Percentiles rank a stretch among this genome's conserved stretches.
phyloP scores from a whole-genome alignment of 2,329 filamentous ascomycete genomes.

The Ophiostoma himal-ulmi region DNA sequence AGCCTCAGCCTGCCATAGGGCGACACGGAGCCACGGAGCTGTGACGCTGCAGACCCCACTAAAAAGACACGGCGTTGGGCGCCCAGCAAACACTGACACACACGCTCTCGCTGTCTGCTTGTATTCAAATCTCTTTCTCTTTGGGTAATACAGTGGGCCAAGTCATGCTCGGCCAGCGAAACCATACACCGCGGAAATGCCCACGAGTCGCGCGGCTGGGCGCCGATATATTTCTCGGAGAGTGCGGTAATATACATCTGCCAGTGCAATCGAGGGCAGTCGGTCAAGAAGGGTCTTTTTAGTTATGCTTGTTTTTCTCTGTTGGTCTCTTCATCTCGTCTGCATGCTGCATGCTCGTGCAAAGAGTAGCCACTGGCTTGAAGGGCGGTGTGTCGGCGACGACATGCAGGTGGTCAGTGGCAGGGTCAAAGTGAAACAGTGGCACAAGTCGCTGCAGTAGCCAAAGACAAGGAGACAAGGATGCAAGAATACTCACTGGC shows the following conservation, averaged over 20 bases:
- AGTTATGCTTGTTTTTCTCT: not conserved
- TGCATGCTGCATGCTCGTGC: not conserved
- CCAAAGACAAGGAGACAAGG: not conserved
- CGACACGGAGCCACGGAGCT: conserved; percentile 8
- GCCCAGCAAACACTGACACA: not conserved
- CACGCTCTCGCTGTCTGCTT: too few relatives aligned
- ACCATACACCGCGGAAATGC: conserved; percentile 19
- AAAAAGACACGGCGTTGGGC: not conserved
- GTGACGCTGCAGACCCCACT: conserved; percentile 9
- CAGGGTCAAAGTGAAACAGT: not conserved
- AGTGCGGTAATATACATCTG: not conserved
- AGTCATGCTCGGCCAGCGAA: conserved; percentile 3
- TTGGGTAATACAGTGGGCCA: too few relatives aligned
- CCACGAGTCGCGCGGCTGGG: not conserved
- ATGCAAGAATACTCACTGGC: not conserved
- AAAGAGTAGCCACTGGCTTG: not conserved
- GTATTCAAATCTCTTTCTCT: too few relatives aligned
- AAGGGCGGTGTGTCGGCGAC: conserved; percentile 12
- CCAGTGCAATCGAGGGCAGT: not conserved
- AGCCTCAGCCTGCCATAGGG: conserved; percentile 5
- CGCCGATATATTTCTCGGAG: not conserved
- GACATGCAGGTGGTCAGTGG: not conserved
- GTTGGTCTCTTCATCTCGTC: not conserved
- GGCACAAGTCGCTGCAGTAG: too few relatives aligned
- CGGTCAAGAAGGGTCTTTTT: not conserved